Evolutionary conservation across 768 basidiomycete genomes (phyloP), one percentile per base, ranked within the genome.

Genomic region (Leccinum rimulosum): DNA sequence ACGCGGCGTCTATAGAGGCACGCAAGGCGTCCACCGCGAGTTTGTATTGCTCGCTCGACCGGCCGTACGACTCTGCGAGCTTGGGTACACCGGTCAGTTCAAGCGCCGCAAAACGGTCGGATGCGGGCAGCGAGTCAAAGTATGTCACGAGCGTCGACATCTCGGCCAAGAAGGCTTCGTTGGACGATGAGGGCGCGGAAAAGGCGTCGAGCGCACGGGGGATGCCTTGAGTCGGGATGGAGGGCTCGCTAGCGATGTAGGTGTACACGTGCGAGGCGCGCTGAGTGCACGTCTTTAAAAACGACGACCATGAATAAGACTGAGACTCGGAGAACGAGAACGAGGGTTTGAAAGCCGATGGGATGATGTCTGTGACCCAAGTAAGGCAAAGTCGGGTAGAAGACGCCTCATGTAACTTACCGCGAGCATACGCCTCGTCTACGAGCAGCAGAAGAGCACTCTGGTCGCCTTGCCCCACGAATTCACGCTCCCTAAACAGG

Each of bases 71-170:
- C 14, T 71, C 61, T 28, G 81, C 81, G 40, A 89, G 71, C 12
- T 78, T 73, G 15, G 76, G 65, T 6, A 92, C 75, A 17, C 78
- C 78, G 1, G 76, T 74, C 45, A 92, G 66, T 59, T 87, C 82
- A 52, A 90, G 72, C 7, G 86, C 87, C 30, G 84, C 87, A 62
- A 92, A 92, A 10, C 75, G 69, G 53, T 81, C 79, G 33, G 80
- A 74, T 8, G 48, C 2, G 3, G 61, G 58, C 1, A 27, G 14
- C 1, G 58, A 4, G 17, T 82, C 77, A 31, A 85, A 69, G 64
- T 87, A 83, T 64, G 84, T 81, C n/a, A 80, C 71, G 11, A 81
- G 69, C 8, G 84, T 77, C 15, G 79, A 73, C 12, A 79, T 66
- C 54, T 81, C 76, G 4, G 74, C 68, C 38, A 80, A 52, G 56